Evolutionary conservation across 2,329 filamentous ascomycete genomes (phyloP).

Genomic region (Diaporthe sp.): DNA sequence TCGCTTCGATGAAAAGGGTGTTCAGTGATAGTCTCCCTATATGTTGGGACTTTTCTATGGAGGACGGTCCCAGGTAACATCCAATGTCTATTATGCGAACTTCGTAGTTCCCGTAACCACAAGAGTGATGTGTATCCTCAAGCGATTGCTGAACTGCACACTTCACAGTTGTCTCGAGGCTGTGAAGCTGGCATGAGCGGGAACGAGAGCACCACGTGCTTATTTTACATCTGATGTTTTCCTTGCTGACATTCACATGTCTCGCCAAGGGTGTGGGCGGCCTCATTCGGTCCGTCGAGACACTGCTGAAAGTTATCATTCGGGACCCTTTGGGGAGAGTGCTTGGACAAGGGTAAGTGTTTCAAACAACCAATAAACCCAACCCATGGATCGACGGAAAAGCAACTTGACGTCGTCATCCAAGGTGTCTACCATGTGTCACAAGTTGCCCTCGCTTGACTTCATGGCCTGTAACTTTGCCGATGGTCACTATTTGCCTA

Average conservation of each 20-base stretch:
- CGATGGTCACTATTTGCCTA: constrained; percentile 1
- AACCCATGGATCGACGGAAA: constrained; percentile 22
- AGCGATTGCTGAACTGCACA: background rate
- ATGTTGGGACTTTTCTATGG: too few relatives aligned
- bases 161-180: background rate
- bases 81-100: too few relatives aligned
- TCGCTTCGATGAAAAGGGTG: too few relatives aligned
- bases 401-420: constrained; percentile 26
- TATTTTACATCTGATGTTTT: background rate
- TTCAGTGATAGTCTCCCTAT: too few relatives aligned
- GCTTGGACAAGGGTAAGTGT: constrained; percentile 11
- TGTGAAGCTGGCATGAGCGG: background rate
- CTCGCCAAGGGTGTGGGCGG: constrained; percentile 6
- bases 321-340: background rate
- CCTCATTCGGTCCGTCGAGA: background rate
- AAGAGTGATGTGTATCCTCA: too few relatives aligned
- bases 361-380: constrained; percentile 14
- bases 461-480: background rate
- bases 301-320: background rate
- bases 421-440: background rate
- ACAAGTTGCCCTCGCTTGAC: background rate
- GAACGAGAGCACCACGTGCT: too few relatives aligned
- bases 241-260: background rate
- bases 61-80: too few relatives aligned
- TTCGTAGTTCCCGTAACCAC: background rate